Base-by-base conservation (phyloP, 352 stramenopile genomes). In the Phytophthora agathidicida region DNA sequence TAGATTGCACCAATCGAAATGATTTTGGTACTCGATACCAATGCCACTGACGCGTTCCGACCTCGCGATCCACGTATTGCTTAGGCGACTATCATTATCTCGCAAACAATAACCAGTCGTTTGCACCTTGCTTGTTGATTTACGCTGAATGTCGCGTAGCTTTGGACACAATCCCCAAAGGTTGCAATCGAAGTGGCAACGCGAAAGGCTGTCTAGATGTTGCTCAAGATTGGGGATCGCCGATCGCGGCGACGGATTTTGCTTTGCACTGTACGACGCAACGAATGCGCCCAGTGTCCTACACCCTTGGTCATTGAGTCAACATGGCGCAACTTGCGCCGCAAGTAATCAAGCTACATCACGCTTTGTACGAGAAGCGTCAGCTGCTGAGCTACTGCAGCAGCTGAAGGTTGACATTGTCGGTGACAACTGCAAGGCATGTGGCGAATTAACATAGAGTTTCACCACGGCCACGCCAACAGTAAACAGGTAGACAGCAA, bases 251-350 rank as follows among this genome's bases (percentile, higher is more conserved):
- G 13, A 17, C 32, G 42, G 26, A 62, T 62, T 47, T 48, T 62
- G 53, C 35, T n/a, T n/a, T n/a, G n/a, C n/a, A n/a, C n/a, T n/a
- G n/a, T 41, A 55, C 43, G 36, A 62, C 42, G 10, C 38, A 10
- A 61, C 52, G 44, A 60, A 35, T 41, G 26, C 20, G 6, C 1
- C 36, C 27, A 58, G 54, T 64, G 54, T 57, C 54, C 50, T 35
- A 64, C 44, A 49, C 53, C n/a, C 39, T 41, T 17, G 10, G 19
- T 6, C 19, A 56, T 57, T 63, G 54, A 64, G 54, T 57, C 45
- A 51, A 64, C 28, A 50, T 9, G 17, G 6, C 14, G 37, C 16
- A 37, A n/a, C n/a, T n/a, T n/a, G n/a, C n/a, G n/a, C n/a, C n/a
- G n/a, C n/a, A n/a, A n/a, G n/a, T n/a, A n/a, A 11, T 23, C 23